A percentile compares a stretch with the other conserved stretches of the same genome.
phyloP scores from a whole-genome alignment of 306 rosid genomes.

The Quercus rubra region DNA sequence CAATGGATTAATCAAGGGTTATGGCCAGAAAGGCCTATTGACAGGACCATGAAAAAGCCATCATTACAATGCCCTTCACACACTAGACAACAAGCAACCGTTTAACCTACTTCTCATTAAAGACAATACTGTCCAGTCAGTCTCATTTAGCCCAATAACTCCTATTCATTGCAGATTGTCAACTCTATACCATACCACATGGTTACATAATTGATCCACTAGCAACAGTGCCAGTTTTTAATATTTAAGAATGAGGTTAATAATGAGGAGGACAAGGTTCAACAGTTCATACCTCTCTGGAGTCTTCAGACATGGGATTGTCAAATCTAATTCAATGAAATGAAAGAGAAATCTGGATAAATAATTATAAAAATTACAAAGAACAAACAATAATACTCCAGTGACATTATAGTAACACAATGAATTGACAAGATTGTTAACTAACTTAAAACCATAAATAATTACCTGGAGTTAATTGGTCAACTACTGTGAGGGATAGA shows the following conservation, averaged over 20 bases:
- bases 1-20: background rate
- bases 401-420: background rate
- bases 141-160: background rate
- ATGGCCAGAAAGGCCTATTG: background rate
- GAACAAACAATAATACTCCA: background rate
- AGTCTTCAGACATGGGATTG: constrained; percentile 77
- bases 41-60: background rate
- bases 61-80: background rate
- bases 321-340: constrained; percentile 51
- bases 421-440: background rate
- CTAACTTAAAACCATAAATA: constrained; percentile 14
- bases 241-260: background rate
- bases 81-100: background rate
- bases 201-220: no score
- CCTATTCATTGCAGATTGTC: background rate
- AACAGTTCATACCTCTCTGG: constrained; percentile 70
- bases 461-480: constrained; percentile 53
- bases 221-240: no score
- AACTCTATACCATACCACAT: background rate
- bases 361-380: background rate
- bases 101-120: background rate
- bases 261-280: constrained; percentile 10
- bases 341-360: background rate
- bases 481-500: constrained; percentile 64
- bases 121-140: background rate